Evolutionary conservation across 1,139 yeast species (phyloP), one percentile per base, ranked within the genome.

Genomic region (Sugiyamaella novakii): DNA sequence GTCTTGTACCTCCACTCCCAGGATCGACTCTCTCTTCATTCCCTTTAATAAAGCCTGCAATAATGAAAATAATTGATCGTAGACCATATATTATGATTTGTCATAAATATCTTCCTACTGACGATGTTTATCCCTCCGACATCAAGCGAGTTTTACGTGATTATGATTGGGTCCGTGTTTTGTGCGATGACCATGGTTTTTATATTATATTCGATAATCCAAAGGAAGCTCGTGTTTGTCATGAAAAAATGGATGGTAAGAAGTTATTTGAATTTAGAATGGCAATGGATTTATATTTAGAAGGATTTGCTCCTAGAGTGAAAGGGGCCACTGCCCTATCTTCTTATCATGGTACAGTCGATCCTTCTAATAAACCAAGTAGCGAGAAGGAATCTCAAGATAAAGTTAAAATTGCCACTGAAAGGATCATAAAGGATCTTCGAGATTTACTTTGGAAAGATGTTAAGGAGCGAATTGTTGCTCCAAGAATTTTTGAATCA

Each of bases 381-480:
- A 15, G n/a, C 5, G 27, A 35, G 18, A 27, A 37, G 8, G 25
- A 8, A 10, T 40, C 36, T 15, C 19, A 12, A 11, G 60, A 67
- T 46, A 65, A 67, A 12, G 61, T 74, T 1, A 78, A 77, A 28
- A 87, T 83, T 49, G 85, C 95, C 0, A 72, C 79, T 1, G 72
- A 76, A 36, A 70, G 78, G 54, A 70, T 88, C 37, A 65, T 82
- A 29, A 78, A 78, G 51, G 96, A 88, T 54, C 75, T 88, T 48
- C 80, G 79, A 54, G 70, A 74, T 4, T 81, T 83, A 47, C 67
- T 88, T 46, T 70, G 81, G 30, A 83, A 84, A 54, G 96, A 88
- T 67, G 78, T 88, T 29, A 74, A 87, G 59, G 92, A 83, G 60
- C 78, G 89, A 55, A 71, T 86, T 4, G 77, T 87, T 29, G 91